A percentile compares a stretch with the other conserved stretches of the same genome.
Conservation (phyloP, 805 yeast genomes). For the Teunomyces kruisii region DNA sequence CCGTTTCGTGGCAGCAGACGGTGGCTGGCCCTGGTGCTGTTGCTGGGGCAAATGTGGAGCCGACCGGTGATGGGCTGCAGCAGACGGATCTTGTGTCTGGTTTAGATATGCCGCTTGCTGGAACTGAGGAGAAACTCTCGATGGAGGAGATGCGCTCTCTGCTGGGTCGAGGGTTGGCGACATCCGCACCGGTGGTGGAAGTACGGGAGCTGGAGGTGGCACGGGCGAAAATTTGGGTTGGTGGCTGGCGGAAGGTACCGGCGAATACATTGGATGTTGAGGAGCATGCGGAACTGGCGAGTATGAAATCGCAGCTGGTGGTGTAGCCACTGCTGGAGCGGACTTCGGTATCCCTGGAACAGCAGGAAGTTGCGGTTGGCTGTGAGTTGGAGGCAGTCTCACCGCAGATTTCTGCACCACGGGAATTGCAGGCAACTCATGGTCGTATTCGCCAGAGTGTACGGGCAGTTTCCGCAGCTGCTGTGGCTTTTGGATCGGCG, state of each 20-base stretch:
- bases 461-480: not conserved
- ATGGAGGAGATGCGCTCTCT: not conserved
- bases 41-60: constrained; percentile 10
- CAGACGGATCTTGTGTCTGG: too few relatives aligned
- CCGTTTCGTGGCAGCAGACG: constrained; percentile 1
- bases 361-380: too few relatives aligned
- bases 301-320: not conserved
- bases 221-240: not conserved
- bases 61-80: not conserved
- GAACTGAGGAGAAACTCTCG: not conserved
- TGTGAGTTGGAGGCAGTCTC: not conserved
- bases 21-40: constrained; percentile 12
- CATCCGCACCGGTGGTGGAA: not conserved
- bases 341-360: too few relatives aligned
- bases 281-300: not conserved
- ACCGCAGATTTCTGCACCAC: too few relatives aligned
- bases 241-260: not conserved
- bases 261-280: not conserved
- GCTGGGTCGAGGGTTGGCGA: constrained; percentile 2
- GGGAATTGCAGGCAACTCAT: not conserved
- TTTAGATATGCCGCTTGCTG: not conserved
- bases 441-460: not conserved
- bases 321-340: not conserved
- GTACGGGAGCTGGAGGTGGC: constrained; percentile 1
- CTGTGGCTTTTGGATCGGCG: not conserved